phyloP scores from a whole-genome alignment of 371 early-diverging fungal species.

The Circinella umbellata region DNA sequence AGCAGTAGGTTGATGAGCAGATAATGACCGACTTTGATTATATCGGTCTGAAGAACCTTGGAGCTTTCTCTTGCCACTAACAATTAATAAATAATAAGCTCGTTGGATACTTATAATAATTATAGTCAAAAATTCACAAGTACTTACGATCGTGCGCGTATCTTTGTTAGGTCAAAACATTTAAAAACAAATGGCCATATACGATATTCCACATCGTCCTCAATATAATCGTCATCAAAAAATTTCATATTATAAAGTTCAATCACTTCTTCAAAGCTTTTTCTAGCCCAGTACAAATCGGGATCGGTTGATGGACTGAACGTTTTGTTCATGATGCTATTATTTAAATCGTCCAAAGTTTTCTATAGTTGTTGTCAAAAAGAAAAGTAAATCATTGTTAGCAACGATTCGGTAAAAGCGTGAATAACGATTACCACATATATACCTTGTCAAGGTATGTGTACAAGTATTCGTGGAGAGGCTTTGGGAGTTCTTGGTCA shows the following conservation, averaged over 20 bases:
- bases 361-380: background rate
- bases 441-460: background rate
- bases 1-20: background rate
- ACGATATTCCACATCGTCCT: background rate
- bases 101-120: background rate
- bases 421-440: background rate
- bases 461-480: background rate
- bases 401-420: background rate
- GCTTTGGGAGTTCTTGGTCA: background rate
- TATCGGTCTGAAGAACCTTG: slow-evolving; percentile 4
- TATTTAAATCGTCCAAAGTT: background rate
- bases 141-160: background rate
- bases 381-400: background rate
- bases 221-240: background rate
- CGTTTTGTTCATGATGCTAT: background rate
- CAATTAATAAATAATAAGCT: background rate
- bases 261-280: background rate
- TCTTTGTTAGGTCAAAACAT: background rate
- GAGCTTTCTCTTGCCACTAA: background rate
- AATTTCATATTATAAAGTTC: background rate
- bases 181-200: background rate
- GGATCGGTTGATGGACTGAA: background rate
- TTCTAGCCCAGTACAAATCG: slow-evolving; percentile 5
- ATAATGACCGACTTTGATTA: background rate
- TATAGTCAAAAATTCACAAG: background rate